phyloP scores from a whole-genome alignment of 495 filamentous ascomycete genomes.

The Trichocladium antarcticum region DNA sequence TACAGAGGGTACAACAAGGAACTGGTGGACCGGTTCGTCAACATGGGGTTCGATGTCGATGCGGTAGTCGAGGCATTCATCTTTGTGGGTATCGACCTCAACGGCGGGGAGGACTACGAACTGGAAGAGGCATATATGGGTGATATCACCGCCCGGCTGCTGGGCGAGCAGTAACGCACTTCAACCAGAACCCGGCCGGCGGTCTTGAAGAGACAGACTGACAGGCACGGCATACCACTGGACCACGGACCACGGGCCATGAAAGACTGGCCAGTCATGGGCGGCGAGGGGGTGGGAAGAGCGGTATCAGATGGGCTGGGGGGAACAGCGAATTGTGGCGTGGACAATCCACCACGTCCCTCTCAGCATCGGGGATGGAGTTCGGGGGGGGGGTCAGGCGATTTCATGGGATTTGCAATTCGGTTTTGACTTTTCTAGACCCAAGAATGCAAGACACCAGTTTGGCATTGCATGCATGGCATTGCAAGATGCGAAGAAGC shows the following conservation, averaged over 20 bases:
- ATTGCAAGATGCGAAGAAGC: neutral
- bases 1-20: slow-evolving; percentile 84
- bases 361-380: slow-evolving; percentile 14
- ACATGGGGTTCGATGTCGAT: slow-evolving; percentile 91
- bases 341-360: neutral
- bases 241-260: neutral
- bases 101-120: slow-evolving; percentile 67
- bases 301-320: neutral
- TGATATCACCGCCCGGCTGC: slow-evolving; percentile 73
- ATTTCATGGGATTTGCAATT: slow-evolving; percentile 1
- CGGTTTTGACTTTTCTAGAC: neutral
- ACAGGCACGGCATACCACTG: neutral
- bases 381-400: slow-evolving; percentile 7
- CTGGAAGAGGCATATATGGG: slow-evolving; percentile 79
- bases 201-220: neutral
- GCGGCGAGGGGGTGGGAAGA: neutral
- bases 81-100: slow-evolving; percentile 67
- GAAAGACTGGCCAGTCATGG: no score
- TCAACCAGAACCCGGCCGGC: neutral
- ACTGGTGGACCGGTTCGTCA: slow-evolving; percentile 76
- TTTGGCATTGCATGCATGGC: neutral
- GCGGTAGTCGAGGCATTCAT: slow-evolving; percentile 76
- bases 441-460: slow-evolving; percentile 2
- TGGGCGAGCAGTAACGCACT: slow-evolving; percentile 53
- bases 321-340: neutral